phyloP scores from a whole-genome alignment of 1,139 yeast genomes.

The Entelexis sorbosivorans region DNA sequence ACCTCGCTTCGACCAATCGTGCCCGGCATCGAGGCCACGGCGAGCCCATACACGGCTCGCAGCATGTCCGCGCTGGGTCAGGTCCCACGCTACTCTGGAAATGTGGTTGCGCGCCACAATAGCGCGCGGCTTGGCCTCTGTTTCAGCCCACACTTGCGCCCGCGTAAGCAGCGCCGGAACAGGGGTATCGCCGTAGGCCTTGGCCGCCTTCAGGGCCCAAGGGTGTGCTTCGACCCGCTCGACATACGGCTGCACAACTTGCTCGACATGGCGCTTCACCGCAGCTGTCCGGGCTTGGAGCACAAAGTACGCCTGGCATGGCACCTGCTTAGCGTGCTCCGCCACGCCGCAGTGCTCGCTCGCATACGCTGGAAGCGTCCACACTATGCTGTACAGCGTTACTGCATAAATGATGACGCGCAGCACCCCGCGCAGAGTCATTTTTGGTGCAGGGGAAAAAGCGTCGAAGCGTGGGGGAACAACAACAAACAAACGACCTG shows the following conservation, averaged over 20 bases:
- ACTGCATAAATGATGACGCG: not conserved
- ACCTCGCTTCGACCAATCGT: not conserved
- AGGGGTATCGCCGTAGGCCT: not conserved
- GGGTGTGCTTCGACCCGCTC: not conserved
- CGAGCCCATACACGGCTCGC: not conserved
- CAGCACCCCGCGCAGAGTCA: not conserved
- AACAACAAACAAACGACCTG: not conserved
- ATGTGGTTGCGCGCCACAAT: not conserved
- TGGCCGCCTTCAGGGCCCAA: not conserved
- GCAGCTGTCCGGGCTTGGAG: not conserved
- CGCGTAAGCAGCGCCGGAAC: constrained; percentile 2
- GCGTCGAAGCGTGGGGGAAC: not conserved
- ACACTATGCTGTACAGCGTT: not conserved
- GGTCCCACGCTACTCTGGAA: not conserved
- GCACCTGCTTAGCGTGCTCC: not conserved
- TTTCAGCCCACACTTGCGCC: constrained; percentile 6
- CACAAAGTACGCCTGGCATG: not conserved
- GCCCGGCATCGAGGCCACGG: not conserved
- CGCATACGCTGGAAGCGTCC: not conserved
- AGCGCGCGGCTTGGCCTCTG: not conserved
- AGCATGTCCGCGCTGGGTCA: not conserved
- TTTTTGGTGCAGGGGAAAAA: not conserved
- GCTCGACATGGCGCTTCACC: not conserved
- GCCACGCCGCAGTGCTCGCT: not conserved
- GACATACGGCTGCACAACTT: not conserved